phyloP scores from a whole-genome alignment of 768 basidiomycete genomes.

The Cystobasidium ongulense region DNA sequence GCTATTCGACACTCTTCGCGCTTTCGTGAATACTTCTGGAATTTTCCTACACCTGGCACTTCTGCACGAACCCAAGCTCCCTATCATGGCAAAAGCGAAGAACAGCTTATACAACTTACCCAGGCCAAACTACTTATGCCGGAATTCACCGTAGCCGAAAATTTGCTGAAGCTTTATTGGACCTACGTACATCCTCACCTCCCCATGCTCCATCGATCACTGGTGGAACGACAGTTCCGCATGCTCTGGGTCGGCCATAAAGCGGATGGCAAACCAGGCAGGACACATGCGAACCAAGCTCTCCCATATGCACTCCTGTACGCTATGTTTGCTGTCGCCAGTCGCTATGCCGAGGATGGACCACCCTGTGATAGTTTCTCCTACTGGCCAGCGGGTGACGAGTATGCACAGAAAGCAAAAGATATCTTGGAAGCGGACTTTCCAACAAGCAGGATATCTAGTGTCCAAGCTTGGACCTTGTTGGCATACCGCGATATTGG shows the following conservation, averaged over 20 bases:
- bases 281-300: slow-evolving; percentile 8
- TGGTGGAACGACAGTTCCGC: slow-evolving; percentile 37
- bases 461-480: slow-evolving; percentile 70
- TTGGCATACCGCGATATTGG: slow-evolving; percentile 79
- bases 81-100: slow-evolving; percentile 35
- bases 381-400: slow-evolving; percentile 40
- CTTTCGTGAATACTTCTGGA: slow-evolving; percentile 44
- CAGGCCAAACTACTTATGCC: slow-evolving; percentile 53
- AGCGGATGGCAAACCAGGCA: not conserved
- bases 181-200: slow-evolving; percentile 69
- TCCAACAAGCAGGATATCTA: slow-evolving; percentile 62
- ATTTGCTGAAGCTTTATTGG: slow-evolving; percentile 68
- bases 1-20: slow-evolving; percentile 37
- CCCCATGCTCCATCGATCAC: slow-evolving; percentile 51
- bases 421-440: slow-evolving; percentile 51
- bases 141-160: slow-evolving; percentile 55
- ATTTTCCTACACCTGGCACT: slow-evolving; percentile 77
- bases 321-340: slow-evolving; percentile 73
- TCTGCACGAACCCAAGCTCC: slow-evolving; percentile 43
- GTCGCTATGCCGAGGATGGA: slow-evolving; percentile 53
- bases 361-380: slow-evolving; percentile 22
- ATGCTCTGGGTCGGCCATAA: slow-evolving; percentile 23
- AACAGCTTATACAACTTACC: slow-evolving; percentile 41
- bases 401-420: slow-evolving; percentile 38
- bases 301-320: slow-evolving; percentile 59